Evolutionary conservation across 257 asterid genomes (phyloP), one percentile per base, ranked within the genome.

Genomic region (Rubia yunnanensis): DNA sequence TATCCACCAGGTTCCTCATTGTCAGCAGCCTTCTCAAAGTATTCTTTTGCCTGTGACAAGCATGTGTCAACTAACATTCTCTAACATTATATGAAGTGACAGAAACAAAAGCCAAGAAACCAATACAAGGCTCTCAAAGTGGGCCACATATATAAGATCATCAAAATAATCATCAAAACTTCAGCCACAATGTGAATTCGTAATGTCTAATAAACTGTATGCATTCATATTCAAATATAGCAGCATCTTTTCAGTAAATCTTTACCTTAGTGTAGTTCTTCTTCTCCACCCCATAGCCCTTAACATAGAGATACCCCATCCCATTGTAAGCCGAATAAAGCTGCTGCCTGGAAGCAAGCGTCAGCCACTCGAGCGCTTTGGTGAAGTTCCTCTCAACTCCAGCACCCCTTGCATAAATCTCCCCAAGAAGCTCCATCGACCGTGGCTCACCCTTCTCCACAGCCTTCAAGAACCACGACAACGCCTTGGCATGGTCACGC

Each of bases 391-490:
- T 85, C 78, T 90, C 96, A 69, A 90, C 92, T 71, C 95, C 99
- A 48, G 96, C 99, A 24, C 99, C 99, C 74, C 95, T 82, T 35
- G 96, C 96, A 77, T 90, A 90, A 52, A 94, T 88, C 85, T 94
- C 99, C 35, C 99, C 99, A 60, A 94, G 97, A 72, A 94, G 94
- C 79, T 94, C 99, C 99, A 94, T 94, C 20, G 99, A 90, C 76
- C 91, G 82, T 28, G 97, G 84, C 72, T 94, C 99, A 48, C 99
- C 95, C 78, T 82, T 94, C 73, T 90, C 96, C 53, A 83, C 95
- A 54, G 99, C 97, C 84, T 83, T 90, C 46, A 85, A 79, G 72
- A 94, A 90, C 97, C 99, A 90, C 65, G 88, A 66, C 70, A 88
- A 78, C 24, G 99, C 97, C 91, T 86, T 90, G 26, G 78, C 79